Conservation (phyloP, 345 rosid species). For the Eutrema japonicum region DNA sequence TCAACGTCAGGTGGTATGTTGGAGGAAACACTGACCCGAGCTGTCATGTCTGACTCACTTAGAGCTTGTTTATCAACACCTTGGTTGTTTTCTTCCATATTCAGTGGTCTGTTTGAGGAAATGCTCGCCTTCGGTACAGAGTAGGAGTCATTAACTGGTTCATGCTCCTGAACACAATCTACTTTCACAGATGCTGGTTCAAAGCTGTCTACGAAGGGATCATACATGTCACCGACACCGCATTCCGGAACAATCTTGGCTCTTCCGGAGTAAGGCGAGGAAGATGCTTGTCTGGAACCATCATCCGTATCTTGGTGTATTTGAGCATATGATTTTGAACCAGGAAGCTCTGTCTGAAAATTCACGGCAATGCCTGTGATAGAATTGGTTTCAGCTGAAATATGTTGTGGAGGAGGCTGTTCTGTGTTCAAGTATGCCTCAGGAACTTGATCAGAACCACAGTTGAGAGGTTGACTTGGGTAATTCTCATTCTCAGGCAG, state of each 20-base stretch:
- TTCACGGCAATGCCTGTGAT: neutral
- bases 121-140: slow-evolving; percentile 35
- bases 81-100: slow-evolving; percentile 63
- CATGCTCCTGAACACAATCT: slow-evolving; percentile 50
- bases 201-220: slow-evolving; percentile 84
- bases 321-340: slow-evolving; percentile 2
- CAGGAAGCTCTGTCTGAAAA: slow-evolving; percentile 16
- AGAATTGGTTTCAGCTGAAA: slow-evolving; percentile 1
- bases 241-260: slow-evolving; percentile 29
- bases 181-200: slow-evolving; percentile 60
- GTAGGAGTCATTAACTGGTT: slow-evolving; percentile 49
- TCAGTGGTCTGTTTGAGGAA: slow-evolving; percentile 56
- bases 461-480: slow-evolving; percentile 34
- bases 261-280: slow-evolving; percentile 51
- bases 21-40: slow-evolving; percentile 48
- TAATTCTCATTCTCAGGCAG: slow-evolving; percentile 52
- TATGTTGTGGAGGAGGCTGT: slow-evolving; percentile 22
- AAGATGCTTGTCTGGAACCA: slow-evolving; percentile 52
- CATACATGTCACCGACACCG: slow-evolving; percentile 63
- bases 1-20: slow-evolving; percentile 60
- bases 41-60: slow-evolving; percentile 34
- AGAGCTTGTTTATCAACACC: slow-evolving; percentile 51
- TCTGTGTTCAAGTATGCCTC: slow-evolving; percentile 36
- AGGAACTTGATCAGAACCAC: slow-evolving; percentile 34
- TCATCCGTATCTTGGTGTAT: slow-evolving; percentile 28